These are phyloP conservation scores for Fusarium sp. DNA, from an alignment of 2,329 filamentous ascomycete species.

Conservation along the genomic window DNA sequence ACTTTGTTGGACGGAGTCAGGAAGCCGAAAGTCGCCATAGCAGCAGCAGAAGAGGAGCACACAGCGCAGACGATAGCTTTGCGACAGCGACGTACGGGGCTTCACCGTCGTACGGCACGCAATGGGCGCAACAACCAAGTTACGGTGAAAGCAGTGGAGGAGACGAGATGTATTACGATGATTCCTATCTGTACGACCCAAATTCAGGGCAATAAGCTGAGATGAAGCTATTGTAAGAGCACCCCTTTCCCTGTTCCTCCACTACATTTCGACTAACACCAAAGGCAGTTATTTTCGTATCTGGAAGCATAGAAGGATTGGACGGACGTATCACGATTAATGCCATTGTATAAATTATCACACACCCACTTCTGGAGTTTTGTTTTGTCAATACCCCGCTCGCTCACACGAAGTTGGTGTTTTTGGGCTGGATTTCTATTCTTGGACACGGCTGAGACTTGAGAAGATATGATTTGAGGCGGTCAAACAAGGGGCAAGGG, in stretches of 20 bases:
- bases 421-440: conserved; percentile 21
- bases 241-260: not conserved
- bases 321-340: conserved; percentile 30
- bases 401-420: conserved; percentile 31
- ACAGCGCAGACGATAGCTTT: conserved; percentile 50
- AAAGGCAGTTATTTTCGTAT: conserved; percentile 6
- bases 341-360: conserved; percentile 28
- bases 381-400: conserved; percentile 38
- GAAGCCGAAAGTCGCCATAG: conserved; percentile 59
- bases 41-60: conserved; percentile 54
- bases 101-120: conserved; percentile 37
- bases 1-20: conserved; percentile 63
- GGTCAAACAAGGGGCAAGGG: not conserved
- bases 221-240: conserved; percentile 22
- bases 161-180: conserved; percentile 50
- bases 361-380: conserved; percentile 15
- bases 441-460: conserved; percentile 24
- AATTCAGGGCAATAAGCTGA: conserved; percentile 27
- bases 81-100: conserved; percentile 44
- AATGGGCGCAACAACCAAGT: conserved; percentile 46
- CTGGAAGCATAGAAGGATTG: conserved; percentile 3
- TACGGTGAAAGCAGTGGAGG: conserved; percentile 49
- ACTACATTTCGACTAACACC: not conserved
- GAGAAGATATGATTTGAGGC: conserved; percentile 11
- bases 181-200: conserved; percentile 46